Evolutionary conservation across 208 protist genomes (phyloP).

Genomic region (Vickermania ingenoplastis): DNA sequence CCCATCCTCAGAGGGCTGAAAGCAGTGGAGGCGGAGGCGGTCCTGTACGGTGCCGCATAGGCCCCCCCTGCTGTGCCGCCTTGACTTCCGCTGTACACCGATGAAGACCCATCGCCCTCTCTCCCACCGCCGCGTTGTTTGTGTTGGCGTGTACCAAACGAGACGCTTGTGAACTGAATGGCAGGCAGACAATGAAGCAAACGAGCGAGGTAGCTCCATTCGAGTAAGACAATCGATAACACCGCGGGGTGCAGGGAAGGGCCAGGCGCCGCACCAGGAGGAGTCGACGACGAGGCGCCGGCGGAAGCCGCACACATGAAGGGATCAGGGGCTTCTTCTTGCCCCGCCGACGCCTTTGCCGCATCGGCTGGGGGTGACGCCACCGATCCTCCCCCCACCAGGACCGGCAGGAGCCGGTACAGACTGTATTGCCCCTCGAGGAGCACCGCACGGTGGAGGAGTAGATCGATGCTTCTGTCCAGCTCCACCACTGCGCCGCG

Average conservation of each 20-base stretch:
- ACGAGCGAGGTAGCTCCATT: not conserved
- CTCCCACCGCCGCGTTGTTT: too few species aligned
- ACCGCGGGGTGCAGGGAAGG: not conserved
- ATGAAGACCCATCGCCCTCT: too few species aligned
- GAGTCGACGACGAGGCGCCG: not conserved
- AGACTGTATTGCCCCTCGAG: not conserved
- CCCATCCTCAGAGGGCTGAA: not conserved
- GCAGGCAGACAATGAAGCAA: not conserved
- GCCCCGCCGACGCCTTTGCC: not conserved
- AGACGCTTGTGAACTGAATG: not conserved
- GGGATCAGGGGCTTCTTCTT: not conserved
- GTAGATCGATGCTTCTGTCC: not conserved
- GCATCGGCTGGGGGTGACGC: not conserved
- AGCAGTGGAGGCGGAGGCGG: not conserved
- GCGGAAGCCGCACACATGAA: too few species aligned
- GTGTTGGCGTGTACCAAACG: too few species aligned
- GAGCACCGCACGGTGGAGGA: constrained; percentile 1
- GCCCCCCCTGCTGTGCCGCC: too few species aligned
- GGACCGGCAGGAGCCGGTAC: not conserved
- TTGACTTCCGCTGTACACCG: too few species aligned
- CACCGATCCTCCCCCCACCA: not conserved
- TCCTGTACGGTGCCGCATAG: too few species aligned
- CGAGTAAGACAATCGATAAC: not conserved
- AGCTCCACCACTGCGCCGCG: not conserved
- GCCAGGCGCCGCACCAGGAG: not conserved